These are phyloP conservation scores for Apophysomyces trapeziformis DNA, from an alignment of 371 early-diverging fungal genomes.

Conservation along the genomic window DNA sequence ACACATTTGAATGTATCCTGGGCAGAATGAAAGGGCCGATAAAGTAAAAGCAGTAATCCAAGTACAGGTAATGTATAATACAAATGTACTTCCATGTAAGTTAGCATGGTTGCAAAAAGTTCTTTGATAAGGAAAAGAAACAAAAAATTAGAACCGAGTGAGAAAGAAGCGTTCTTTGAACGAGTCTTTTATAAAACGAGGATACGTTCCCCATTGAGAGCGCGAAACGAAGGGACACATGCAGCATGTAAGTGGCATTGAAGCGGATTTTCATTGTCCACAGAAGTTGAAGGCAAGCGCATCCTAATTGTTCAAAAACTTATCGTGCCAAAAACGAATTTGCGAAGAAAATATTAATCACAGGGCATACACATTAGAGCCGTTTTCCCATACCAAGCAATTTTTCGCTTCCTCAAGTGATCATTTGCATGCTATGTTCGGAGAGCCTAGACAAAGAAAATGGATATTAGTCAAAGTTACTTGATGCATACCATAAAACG, in stretches of 20 bases:
- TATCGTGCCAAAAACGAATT: not conserved
- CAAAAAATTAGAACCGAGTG: not conserved
- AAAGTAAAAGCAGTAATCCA: conserved; percentile 32
- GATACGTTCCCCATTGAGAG: not conserved
- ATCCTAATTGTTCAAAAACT: not conserved
- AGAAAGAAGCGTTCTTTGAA: not conserved
- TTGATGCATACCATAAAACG: not conserved
- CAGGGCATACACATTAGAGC: conserved; percentile 1
- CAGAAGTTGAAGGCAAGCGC: not conserved
- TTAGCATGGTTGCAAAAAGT: conserved; percentile 36
- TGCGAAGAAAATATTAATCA: not conserved
- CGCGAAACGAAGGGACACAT: conserved; percentile 4
- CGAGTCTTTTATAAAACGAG: conserved; percentile 6
- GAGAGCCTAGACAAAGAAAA: conserved; percentile 1
- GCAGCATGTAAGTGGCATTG: conserved; percentile 1
- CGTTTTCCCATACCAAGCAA: conserved; percentile 7
- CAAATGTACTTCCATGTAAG: conserved; percentile 65
- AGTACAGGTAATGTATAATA: conserved; percentile 62
- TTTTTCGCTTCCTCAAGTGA: not conserved
- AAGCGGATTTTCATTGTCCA: not conserved
- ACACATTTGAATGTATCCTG: conserved; percentile 48
- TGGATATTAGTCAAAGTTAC: not conserved
- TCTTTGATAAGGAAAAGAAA: not conserved
- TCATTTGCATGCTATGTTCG: conserved; percentile 1
- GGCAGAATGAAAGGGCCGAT: conserved; percentile 45